Conservation (phyloP, 2,329 filamentous ascomycete species). For the Colletotrichum neosansevieriae region DNA sequence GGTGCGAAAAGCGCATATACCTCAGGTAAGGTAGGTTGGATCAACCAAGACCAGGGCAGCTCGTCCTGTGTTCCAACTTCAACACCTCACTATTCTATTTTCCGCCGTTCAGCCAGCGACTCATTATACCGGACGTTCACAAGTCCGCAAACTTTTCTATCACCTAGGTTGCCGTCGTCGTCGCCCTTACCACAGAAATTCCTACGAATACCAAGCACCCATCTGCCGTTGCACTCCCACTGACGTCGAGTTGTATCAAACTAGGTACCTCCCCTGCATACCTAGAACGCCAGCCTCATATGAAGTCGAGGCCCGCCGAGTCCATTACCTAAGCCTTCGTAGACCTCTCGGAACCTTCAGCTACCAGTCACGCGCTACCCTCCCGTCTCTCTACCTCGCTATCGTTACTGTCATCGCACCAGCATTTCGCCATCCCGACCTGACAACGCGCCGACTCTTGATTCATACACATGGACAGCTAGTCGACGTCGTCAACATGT, state of each 20-base stretch:
- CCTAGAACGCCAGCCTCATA: not conserved
- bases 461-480: constrained; percentile 27
- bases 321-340: constrained; percentile 18
- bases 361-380: constrained; percentile 8
- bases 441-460: not conserved
- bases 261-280: not conserved
- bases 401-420: constrained; percentile 2
- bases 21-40: no score
- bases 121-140: no score
- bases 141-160: no score
- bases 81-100: no score
- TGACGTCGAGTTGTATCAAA: not conserved
- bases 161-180: no score
- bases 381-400: not conserved
- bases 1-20: no score
- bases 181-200: no score
- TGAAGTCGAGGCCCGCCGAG: not conserved
- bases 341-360: constrained; percentile 14
- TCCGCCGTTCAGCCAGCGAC: no score
- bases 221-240: not conserved
- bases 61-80: no score
- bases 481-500: constrained; percentile 51
- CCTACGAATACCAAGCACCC: no score
- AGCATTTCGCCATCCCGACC: not conserved
- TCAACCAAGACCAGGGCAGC: no score